Base-by-base conservation (phyloP, 352 stramenopile genomes). In the Achlya hypogyna region DNA sequence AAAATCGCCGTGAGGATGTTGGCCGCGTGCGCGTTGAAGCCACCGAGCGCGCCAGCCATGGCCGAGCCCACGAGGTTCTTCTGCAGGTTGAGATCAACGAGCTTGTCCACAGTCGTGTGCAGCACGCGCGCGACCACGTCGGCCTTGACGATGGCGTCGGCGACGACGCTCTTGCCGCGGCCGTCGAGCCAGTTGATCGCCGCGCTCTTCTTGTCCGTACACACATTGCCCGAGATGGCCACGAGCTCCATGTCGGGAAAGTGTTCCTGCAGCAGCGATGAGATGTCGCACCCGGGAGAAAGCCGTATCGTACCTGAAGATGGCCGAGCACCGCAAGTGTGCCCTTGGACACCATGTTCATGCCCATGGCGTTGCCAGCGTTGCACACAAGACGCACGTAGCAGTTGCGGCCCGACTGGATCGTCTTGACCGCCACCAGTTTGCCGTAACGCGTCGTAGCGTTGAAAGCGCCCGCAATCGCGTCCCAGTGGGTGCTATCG, bases 311-410 rank as follows among this genome's bases (percentile, higher is more conserved):
- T 35, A 52, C 54, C 54, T 64, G 45, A 16, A 64, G 40, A 31
- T 35, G 29, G 3, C 32, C 25, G 65, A 96, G 82, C 10, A 92
- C 86, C 9, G 79, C 82, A 32, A 95, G 75, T 62, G 72, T 82
- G 43, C 91, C 91, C 78, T 97, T 97, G 22, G 76, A 88, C 5
- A 97, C 80, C 91, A 97, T 97, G 69, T 97, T 97, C 91, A 97
- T 97, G 43, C 91, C 91, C 91, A 97, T 97, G 25, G 91, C 91
- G 77, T 97, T 89, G 53, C 91, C 91, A 0, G 87, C 79, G 69
- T 91, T 91, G 70, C 88, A 96, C 31, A 82, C 76, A 28, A 97
- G 80, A 58, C 91, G 73, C 53, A 97, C 71, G 72, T 96, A 96
- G 27, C 95, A 79, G 74, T 96, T 95, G 32, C 82, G 78, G 29